Conservation (phyloP, 306 rosid genomes). For the Begonia peltatifolia region DNA sequence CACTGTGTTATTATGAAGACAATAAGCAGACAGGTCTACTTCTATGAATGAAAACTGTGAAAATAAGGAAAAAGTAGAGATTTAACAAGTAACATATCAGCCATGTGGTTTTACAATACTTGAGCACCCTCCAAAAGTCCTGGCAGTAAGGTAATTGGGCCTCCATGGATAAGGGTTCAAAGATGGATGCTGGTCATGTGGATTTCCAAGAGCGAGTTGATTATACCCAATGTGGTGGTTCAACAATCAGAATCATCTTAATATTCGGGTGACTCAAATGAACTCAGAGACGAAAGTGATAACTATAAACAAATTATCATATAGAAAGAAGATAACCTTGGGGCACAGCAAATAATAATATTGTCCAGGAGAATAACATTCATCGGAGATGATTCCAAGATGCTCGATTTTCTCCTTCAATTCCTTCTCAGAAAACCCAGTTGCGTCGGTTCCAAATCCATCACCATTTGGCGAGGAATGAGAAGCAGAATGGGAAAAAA, state of each 20-base stretch:
- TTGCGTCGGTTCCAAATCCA: conserved; percentile 16
- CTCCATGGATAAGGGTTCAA: too few relatives aligned
- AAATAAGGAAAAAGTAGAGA: neutral
- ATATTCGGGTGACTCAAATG: too few relatives aligned
- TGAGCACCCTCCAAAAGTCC: too few relatives aligned
- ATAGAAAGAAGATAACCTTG: conserved; percentile 32
- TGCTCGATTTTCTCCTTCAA: conserved; percentile 55
- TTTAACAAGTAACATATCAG: too few relatives aligned
- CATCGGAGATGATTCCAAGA: conserved; percentile 39
- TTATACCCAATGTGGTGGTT: too few relatives aligned
- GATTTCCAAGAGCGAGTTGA: too few relatives aligned
- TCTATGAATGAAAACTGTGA: neutral
- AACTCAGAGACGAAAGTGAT: too few relatives aligned
- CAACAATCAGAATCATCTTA: too few relatives aligned
- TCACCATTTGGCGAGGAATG: conserved; percentile 10
- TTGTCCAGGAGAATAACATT: conserved; percentile 45
- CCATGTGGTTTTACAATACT: too few relatives aligned
- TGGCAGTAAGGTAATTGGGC: too few relatives aligned
- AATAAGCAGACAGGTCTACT: conserved; percentile 2
- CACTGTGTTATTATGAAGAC: conserved; percentile 29
- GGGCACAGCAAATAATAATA: conserved; percentile 60
- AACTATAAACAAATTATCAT: neutral
- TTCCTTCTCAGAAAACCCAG: conserved; percentile 22
- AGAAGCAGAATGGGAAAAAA: neutral
- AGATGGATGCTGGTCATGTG: too few relatives aligned